Conservation (phyloP, 192 early-diverging fungal species). For the Rhizophlyctis rosea region DNA sequence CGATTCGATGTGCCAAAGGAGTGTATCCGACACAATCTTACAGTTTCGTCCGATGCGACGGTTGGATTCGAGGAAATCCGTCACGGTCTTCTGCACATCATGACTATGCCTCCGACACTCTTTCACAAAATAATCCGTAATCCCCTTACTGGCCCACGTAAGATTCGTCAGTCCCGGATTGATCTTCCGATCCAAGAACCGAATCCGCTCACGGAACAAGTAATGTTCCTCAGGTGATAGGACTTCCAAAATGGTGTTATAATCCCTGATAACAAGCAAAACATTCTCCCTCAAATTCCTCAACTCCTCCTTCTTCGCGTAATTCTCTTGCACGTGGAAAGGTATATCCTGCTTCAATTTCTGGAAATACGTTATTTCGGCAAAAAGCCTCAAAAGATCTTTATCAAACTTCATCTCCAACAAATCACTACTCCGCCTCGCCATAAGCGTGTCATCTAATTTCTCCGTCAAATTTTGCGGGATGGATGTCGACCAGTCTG, state of each 20-base stretch:
- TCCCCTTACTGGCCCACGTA: constrained; percentile 59
- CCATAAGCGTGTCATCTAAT: constrained; percentile 51
- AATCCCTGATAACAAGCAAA: constrained; percentile 60
- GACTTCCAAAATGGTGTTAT: constrained; percentile 60
- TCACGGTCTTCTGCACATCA: constrained; percentile 59
- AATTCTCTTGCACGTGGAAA: constrained; percentile 60
- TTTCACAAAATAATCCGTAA: constrained; percentile 65
- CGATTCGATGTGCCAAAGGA: constrained; percentile 57
- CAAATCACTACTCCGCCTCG: constrained; percentile 32
- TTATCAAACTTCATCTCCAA: constrained; percentile 61
- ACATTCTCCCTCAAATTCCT: constrained; percentile 59
- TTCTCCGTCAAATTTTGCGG: constrained; percentile 31
- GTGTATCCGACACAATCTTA: constrained; percentile 49
- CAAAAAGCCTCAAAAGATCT: constrained; percentile 51
- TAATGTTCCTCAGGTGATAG: constrained; percentile 50
- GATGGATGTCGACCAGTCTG: constrained; percentile 50
- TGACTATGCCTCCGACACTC: constrained; percentile 57
- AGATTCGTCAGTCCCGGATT: constrained; percentile 57
- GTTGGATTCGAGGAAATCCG: constrained; percentile 52
- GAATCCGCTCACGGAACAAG: constrained; percentile 58
- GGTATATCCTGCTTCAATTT: constrained; percentile 62
- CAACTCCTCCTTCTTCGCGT: constrained; percentile 58
- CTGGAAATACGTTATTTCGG: constrained; percentile 57
- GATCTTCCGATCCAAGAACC: constrained; percentile 64
- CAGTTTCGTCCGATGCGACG: constrained; percentile 43